Evolutionary conservation across 305 asterid genomes (phyloP).

Genomic region (Fraxinus paxiana): DNA sequence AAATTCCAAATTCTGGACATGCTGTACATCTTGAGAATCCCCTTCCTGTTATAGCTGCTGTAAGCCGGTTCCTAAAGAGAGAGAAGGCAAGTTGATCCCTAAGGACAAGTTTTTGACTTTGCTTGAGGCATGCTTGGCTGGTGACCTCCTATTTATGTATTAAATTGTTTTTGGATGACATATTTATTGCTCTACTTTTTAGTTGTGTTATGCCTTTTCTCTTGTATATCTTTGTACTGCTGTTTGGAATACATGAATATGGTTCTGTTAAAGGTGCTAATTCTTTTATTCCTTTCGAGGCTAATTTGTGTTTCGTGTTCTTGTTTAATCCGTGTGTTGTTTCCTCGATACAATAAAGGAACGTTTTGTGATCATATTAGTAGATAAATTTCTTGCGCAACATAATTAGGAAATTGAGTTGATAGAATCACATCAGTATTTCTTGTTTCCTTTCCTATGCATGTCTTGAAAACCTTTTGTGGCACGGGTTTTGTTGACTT

Average conservation of each 20-base stretch:
- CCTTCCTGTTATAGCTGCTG: conserved; percentile 59
- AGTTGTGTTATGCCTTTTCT: background rate
- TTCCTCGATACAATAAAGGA: background rate
- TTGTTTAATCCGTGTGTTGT: background rate
- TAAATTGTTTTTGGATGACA: background rate
- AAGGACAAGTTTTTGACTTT: background rate
- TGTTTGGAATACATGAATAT: background rate
- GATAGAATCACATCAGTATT: background rate
- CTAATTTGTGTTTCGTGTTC: background rate
- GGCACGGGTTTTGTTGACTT: background rate
- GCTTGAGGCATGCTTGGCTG: background rate
- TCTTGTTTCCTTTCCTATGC: background rate
- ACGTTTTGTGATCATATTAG: background rate
- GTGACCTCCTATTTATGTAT: background rate
- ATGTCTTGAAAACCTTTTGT: background rate
- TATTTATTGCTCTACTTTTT: background rate
- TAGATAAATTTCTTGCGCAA: background rate
- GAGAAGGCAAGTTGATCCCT: conserved; percentile 10
- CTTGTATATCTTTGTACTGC: background rate
- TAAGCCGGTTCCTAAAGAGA: conserved; percentile 50
- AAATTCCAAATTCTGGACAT: conserved; percentile 75
- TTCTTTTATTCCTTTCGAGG: background rate
- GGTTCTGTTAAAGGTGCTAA: background rate
- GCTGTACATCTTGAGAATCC: conserved; percentile 95
- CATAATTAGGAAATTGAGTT: background rate